Base-by-base conservation (phyloP, 495 filamentous ascomycete genomes). In the Sporormia fimetaria region DNA sequence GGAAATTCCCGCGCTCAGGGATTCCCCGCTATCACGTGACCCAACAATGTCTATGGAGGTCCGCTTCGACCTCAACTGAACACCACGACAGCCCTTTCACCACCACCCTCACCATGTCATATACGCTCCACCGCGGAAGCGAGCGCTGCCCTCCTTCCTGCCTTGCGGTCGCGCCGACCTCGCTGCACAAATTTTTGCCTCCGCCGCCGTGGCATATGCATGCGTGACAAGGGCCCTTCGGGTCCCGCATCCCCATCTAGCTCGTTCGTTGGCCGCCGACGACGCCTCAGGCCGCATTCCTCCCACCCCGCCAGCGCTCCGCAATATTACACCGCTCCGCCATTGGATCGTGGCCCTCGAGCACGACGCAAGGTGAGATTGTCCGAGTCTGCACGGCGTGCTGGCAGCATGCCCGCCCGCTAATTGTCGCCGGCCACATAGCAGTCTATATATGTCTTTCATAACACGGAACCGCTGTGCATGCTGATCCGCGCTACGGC, bases 401-500 rank as follows among this genome's bases (percentile, higher is more conserved):
- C 47, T 55, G 46, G 51, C 51, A 47, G 41, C 18, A 24, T 7
- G 15, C 15, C 26, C 20, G n/a, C 29, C 46, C 47, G 47, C 51
- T 50, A 55, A 55, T 55, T 46, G 47, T 38, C 38, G 47, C 42
- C 47, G 40, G 40, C 41, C 51, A 55, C 51, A 49, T 47, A 35
- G 44, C 36, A 38, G 42, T 38, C 38, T 32, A 25, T 33, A 26
- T 33, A 39, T 54, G 36, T 37, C 36, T 51, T 37, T 55, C 42
- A 47, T 40, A 42, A 39, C 47, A 43, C 28, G 47, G 42, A 47
- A 55, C 24, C 29, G 33, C 37, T 51, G 37, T 55, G 39, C 46
- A 55, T 26, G 40, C 37, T 44, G 51, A 42, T 43, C 47, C 47
- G 51, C 51, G 43, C 46, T 34, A 51, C 21, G 12, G 25, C 42